Base-by-base conservation (phyloP, 805 yeast genomes). In the Kodamaea laetipori region DNA sequence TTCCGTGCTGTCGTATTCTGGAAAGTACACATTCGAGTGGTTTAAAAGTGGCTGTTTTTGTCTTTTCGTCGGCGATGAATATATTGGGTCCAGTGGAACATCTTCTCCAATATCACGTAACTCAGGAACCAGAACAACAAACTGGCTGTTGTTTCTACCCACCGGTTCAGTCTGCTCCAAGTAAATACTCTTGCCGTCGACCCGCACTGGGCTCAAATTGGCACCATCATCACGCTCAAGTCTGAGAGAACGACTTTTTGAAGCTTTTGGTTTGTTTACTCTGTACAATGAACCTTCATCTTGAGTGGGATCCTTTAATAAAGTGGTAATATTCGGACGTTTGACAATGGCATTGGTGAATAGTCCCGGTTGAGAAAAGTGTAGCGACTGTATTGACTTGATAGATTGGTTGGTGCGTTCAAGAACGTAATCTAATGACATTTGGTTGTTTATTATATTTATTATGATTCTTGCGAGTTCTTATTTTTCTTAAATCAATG, bases 271-370 rank as follows among this genome's bases (percentile, higher is more conserved):
- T 15, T 53, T 54, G 38, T 67, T 67, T 6, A 76, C 67, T 26
- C 61, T 66, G 54, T 78, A 82, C 26, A 82, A 58, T 1, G 77
- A 64, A 26, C 66, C 76, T 51, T 81, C 86, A 28, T 72, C 70
- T 0, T 54, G 59, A 26, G 77, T 76, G 3, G 84, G 80, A 57
- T 83, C 89, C 51, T 83, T 69, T 15, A 83, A 62, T n/a, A 83
- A 62, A 15, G 71, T 63, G 2, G 82, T 79, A 44, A 82, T 80
- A 21, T 71, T 69, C 9, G 81, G 80, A 38, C 67, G 62, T 18
- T 71, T 63, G 7, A 80, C 69, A 12, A 82, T 64, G 2, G 89
- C 83, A 53, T 83, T 83, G 30, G 84, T 78, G 58, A 83, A 83
- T 3, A 80, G 74, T 0, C 88, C 87, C 0, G 86, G 79, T 0